These are phyloP conservation scores for Phytophthora podocarpi DNA, from an alignment of 352 stramenopile genomes.

Conservation along the genomic window DNA sequence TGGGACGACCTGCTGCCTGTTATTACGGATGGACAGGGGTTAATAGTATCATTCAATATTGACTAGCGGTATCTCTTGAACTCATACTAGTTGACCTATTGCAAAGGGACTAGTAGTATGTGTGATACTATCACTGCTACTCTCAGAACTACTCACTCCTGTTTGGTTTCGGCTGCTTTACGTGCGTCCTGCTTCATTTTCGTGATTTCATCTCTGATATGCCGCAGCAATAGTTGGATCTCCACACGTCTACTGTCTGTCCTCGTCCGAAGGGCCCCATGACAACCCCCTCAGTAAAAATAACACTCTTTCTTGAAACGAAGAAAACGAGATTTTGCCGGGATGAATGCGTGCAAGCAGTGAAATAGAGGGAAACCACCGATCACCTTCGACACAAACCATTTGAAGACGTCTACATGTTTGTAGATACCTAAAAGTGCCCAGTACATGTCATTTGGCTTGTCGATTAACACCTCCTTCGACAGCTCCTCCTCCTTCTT, in stretches of 20 bases:
- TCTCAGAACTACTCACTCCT: not conserved
- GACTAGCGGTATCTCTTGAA: too few relatives aligned
- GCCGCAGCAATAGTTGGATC: not conserved
- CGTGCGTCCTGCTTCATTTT: constrained; percentile 2
- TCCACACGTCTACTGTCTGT: constrained; percentile 5
- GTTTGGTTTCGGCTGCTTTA: not conserved
- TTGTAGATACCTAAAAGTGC: constrained; percentile 2
- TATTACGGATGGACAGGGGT: too few relatives aligned
- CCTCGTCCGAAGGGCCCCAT: not conserved
- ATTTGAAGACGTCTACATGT: constrained; percentile 4
- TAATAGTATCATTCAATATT: too few relatives aligned
- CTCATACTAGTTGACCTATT: too few relatives aligned
- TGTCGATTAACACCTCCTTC: not conserved
- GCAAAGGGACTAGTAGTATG: too few relatives aligned
- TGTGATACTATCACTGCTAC: constrained; percentile 1
- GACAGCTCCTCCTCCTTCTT: not conserved
- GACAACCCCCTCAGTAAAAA: constrained; percentile 3
- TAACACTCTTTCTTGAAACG: too few relatives aligned
- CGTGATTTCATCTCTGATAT: too few relatives aligned
- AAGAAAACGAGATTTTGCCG: too few relatives aligned
- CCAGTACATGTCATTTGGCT: not conserved
- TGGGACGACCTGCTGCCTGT: too few relatives aligned
- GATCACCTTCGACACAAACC: constrained; percentile 11
- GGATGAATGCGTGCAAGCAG: not conserved
- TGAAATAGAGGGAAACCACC: not conserved